A percentile compares a stretch with the other conserved stretches of the same genome.
These are phyloP conservation scores for Neckera pumila DNA, from an alignment of 225 moss, liverwort and hornwort genomes.

Conservation along the genomic window DNA sequence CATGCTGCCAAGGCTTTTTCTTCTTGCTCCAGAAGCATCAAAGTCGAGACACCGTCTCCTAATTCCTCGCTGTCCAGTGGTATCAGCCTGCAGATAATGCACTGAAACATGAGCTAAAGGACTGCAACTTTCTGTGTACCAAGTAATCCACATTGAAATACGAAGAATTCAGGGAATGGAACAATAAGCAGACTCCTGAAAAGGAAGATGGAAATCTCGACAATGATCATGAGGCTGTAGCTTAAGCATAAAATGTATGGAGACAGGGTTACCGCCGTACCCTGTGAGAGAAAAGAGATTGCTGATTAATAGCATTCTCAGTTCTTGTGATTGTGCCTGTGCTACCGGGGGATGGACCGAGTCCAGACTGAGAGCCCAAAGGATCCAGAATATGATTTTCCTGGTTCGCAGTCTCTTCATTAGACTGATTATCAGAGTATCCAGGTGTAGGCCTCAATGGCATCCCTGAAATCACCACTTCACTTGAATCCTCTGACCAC, in stretches of 20 bases:
- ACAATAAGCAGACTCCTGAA: neutral
- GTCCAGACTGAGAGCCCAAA: constrained; percentile 11
- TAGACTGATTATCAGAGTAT: constrained; percentile 27
- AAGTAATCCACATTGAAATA: neutral
- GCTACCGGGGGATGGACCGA: neutral
- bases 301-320: constrained; percentile 5
- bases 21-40: constrained; percentile 69
- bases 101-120: neutral
- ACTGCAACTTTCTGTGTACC: neutral
- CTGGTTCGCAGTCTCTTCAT: constrained; percentile 7
- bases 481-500: constrained; percentile 61
- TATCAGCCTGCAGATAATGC: constrained; percentile 26
- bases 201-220: neutral
- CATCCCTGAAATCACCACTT: constrained; percentile 35
- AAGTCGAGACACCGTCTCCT: constrained; percentile 87
- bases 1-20: constrained; percentile 70
- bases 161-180: neutral
- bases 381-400: constrained; percentile 20
- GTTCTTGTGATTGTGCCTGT: neutral
- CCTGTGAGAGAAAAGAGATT: constrained; percentile 19
- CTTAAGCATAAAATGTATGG: neutral
- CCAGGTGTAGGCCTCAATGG: constrained; percentile 29
- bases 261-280: neutral
- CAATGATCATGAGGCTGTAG: neutral
- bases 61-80: constrained; percentile 62